Evolutionary conservation across 768 basidiomycete species (phyloP), one percentile per base, ranked within the genome.

Genomic region (Leucosporidium creatinivorum): DNA sequence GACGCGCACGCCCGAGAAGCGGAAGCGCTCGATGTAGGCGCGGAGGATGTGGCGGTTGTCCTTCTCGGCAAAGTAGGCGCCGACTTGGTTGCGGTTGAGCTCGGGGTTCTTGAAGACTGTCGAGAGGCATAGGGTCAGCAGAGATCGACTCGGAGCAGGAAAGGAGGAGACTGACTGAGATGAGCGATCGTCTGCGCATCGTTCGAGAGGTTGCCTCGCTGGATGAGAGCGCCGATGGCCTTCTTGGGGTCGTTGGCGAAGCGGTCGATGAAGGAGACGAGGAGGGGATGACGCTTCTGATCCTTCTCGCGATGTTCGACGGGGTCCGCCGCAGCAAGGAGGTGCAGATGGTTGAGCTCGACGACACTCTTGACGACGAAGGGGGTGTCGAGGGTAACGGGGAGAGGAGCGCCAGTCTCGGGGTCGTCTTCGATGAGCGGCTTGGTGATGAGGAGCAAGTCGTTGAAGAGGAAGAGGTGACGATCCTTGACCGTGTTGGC

Each of bases 381-480:
- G 76, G 85, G 86, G 75, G 87, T 83, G 73, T 93, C 91, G 61
- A 83, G 76, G 25, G 81, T 77, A 3, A 74, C 71, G 3, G 81
- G 80, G 63, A 82, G 79, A 28, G 85, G 84, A 64, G 85, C 84
- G 65, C 83, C 79, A 3, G 75, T 75, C 23, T 58, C 58, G 12
- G 77, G 72, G 23, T 79, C 77, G 54, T 88, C 86, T 48, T 85
- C 83, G 62, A 86, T 80, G 67, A 93, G 82, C 18, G 93, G 93
- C 78, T 98, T 98, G 50, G 93, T 88, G 72, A 98, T 85, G 77
- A 98, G 84, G 63, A 98, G 84, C 62, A 98, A 84, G 77, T 99
- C 96, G 77, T 82, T 91, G 83, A 99, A 99, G n/a, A 98, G 83
- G 81, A 98, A 93, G 15, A 98, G 84, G 80, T 91, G 91, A 17